Percentiles rank a stretch among this genome's conserved stretches.
Conservation (phyloP, 169 alveolate genomes). For the Babesia gibsoni region DNA sequence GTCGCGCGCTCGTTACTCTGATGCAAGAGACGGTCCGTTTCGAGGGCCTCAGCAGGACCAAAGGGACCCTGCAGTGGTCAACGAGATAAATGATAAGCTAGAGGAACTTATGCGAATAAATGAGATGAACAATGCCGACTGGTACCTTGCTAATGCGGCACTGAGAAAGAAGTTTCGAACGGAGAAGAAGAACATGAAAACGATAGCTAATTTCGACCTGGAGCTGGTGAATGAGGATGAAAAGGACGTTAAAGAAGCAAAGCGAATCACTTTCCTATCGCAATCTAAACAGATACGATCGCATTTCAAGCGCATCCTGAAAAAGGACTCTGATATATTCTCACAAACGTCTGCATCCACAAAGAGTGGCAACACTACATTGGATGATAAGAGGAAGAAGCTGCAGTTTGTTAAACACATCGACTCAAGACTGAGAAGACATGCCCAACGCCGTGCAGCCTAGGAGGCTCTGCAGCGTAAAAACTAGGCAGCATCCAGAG, state of each 20-base stretch:
- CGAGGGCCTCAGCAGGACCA: too few species aligned
- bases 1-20: too few species aligned
- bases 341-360: constrained; percentile 40
- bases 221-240: constrained; percentile 8
- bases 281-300: constrained; percentile 23
- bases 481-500: too few species aligned
- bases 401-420: constrained; percentile 52
- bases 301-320: constrained; percentile 48
- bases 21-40: neutral
- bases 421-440: constrained; percentile 17
- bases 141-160: constrained; percentile 58
- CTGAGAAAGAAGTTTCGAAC: constrained; percentile 30
- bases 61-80: neutral
- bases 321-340: constrained; percentile 34
- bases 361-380: constrained; percentile 14
- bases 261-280: constrained; percentile 41
- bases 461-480: too few species aligned
- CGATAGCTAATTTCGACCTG: constrained; percentile 24
- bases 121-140: constrained; percentile 39
- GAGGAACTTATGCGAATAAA: constrained; percentile 34
- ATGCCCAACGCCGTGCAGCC: neutral
- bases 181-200: constrained; percentile 34
- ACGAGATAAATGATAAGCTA: constrained; percentile 2
- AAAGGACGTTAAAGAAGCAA: constrained; percentile 38
- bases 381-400: constrained; percentile 32